These are phyloP conservation scores for Alternaria angustiovoidea DNA, from an alignment of 2,329 filamentous ascomycete genomes.

Conservation along the genomic window DNA sequence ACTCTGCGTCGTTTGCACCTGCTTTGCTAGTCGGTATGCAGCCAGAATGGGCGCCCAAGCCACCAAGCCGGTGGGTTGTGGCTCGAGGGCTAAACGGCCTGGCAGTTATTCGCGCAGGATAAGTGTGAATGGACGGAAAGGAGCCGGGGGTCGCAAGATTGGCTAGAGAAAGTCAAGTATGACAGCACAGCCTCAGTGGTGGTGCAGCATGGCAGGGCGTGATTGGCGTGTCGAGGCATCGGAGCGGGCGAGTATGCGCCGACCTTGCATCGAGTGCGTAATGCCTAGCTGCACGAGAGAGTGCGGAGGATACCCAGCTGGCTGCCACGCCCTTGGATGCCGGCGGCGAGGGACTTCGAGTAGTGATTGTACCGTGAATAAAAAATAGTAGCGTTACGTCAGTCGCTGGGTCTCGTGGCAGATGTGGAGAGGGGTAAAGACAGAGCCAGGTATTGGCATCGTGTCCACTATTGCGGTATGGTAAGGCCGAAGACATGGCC, in stretches of 20 bases:
- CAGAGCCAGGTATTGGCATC: neutral
- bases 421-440: neutral
- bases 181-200: slow-evolving; percentile 27
- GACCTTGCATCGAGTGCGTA: slow-evolving; percentile 25
- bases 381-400: neutral
- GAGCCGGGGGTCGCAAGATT: slow-evolving; percentile 11
- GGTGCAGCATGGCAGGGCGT: slow-evolving; percentile 17
- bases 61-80: slow-evolving; percentile 4
- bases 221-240: slow-evolving; percentile 20
- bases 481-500: neutral
- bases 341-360: neutral
- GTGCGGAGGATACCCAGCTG: neutral
- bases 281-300: slow-evolving; percentile 15
- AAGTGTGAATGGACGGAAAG: slow-evolving; percentile 7
- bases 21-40: neutral
- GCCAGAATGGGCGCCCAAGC: neutral
- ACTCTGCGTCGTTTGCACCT: neutral
- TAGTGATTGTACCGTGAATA: neutral
- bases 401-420: neutral
- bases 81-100: slow-evolving; percentile 1
- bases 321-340: slow-evolving; percentile 2
- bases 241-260: slow-evolving; percentile 18
- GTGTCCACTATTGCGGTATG: neutral
- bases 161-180: neutral
- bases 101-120: slow-evolving; percentile 3